Evolutionary conservation across 2,329 filamentous ascomycete genomes (phyloP).

Genomic region (Phaeosphaeria sp.): DNA sequence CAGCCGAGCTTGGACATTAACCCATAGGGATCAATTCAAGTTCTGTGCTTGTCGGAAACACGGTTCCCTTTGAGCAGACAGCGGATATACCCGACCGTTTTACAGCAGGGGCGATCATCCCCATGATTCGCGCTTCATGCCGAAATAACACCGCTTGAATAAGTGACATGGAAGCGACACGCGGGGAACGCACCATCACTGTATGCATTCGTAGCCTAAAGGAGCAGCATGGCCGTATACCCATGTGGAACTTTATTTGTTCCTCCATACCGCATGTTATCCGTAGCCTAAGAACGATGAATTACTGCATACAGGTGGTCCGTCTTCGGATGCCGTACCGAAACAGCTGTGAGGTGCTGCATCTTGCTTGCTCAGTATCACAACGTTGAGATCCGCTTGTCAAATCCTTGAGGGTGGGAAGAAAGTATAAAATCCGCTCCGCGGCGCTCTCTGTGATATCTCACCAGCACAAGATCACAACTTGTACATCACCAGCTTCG

Average conservation of each 20-base stretch:
- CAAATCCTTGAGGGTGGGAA: background rate
- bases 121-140: background rate
- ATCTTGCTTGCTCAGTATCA: background rate
- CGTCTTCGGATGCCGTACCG: background rate
- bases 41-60: background rate
- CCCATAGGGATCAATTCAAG: background rate
- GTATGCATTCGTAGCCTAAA: background rate
- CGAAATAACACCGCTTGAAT: background rate
- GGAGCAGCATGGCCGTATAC: background rate
- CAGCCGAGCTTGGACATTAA: background rate
- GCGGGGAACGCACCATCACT: background rate
- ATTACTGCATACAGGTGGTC: background rate
- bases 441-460: background rate
- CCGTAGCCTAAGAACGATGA: background rate
- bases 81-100: background rate
- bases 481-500: background rate
- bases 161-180: background rate
- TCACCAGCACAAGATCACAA: background rate
- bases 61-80: background rate
- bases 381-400: background rate
- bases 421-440: background rate
- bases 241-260: background rate
- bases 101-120: background rate
- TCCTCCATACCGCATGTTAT: background rate
- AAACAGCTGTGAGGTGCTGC: background rate